Evolutionary conservation across 2,329 filamentous ascomycete species (phyloP), one percentile per base, ranked within the genome.

Genomic region (Hymenoscyphus salicellus): DNA sequence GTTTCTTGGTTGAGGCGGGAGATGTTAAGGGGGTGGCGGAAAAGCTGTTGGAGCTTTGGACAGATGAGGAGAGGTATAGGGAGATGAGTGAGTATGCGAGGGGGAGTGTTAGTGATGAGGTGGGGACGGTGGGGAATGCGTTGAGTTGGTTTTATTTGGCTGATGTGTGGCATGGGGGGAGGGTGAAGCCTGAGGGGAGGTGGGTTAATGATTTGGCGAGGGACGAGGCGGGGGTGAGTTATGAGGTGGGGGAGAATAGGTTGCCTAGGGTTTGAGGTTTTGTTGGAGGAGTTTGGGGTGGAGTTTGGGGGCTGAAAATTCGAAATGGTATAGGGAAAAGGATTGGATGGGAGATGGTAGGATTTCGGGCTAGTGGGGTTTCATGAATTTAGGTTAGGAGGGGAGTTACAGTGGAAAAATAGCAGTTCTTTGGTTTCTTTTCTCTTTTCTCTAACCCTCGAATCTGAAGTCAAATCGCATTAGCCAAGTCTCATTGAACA

Each of bases 121-220:
- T 94, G 0, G 86, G 89, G 66, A 95, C 91, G 0, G 89, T 93
- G 0, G 91, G 91, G 0, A 93, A 93, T 75, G 87, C 88, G 1
- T 79, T 94, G 14, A 82, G 80, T 26, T 95, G 90, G 90, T 84
- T 91, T 74, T 94, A 91, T 75, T 80, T 95, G n/a, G 89, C 89
- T 0, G 84, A 86, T 70, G 86, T 85, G 74, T 82, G 84, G 87
- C 36, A 38, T 70, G 78, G 80, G 0, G 79, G 85, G 70, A 76
- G 78, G 61, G 69, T 91, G 26, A 78, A 81, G 65, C 88, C 88
- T 0, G 78, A 87, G 20, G 56, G 28, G 20, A 60, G 14, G 57
- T 63, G 56, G 62, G 62, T 63, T 33, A 60, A 60, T 60, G 62
- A 63, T 63, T 23, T 63, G 6, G 62, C 62, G 23, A 63, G 62